Evolutionary conservation across 345 rosid species (phyloP).

Genomic region (Diplotaxis tenuifolia): DNA sequence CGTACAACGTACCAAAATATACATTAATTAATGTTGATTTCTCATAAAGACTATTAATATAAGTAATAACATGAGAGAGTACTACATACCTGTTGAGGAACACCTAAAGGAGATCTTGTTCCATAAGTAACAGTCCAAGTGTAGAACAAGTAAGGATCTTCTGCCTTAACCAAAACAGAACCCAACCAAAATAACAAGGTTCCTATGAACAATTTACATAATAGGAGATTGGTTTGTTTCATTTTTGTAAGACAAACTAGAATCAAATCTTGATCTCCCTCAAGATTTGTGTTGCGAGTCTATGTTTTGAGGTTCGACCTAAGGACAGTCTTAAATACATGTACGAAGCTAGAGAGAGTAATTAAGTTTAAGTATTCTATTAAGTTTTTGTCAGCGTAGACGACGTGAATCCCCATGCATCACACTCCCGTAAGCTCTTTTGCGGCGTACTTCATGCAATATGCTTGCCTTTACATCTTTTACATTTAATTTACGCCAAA

Average conservation of each 20-base stretch:
- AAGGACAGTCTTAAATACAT: constrained; percentile 24
- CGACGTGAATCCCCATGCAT: constrained; percentile 35
- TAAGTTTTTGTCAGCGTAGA: constrained; percentile 19
- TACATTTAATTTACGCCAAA: background rate
- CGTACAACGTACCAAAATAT: constrained; percentile 5
- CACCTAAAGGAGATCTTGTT: constrained; percentile 53
- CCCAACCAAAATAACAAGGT: constrained; percentile 37
- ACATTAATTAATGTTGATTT: background rate
- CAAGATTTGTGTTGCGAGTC: constrained; percentile 4
- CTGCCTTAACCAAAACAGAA: constrained; percentile 42
- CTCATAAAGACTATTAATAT: background rate
- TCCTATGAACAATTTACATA: constrained; percentile 34
- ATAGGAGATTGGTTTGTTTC: constrained; percentile 32
- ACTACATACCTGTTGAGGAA: constrained; percentile 40
- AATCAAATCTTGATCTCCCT: constrained; percentile 5
- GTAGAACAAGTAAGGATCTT: constrained; percentile 56
- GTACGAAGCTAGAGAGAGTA: constrained; percentile 6
- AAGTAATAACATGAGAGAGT: background rate
- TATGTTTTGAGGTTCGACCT: constrained; percentile 13
- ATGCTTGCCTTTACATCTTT: background rate
- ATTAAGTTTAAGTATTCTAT: background rate
- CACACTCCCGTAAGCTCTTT: constrained; percentile 31
- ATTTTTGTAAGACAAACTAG: constrained; percentile 26
- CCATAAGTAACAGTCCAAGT: constrained; percentile 73
- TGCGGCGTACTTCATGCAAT: constrained; percentile 57